A percentile compares a stretch with the other conserved stretches of the same genome.
phyloP scores from a whole-genome alignment of 805 yeast genomes.

The Wickerhamomyces tratensis region DNA sequence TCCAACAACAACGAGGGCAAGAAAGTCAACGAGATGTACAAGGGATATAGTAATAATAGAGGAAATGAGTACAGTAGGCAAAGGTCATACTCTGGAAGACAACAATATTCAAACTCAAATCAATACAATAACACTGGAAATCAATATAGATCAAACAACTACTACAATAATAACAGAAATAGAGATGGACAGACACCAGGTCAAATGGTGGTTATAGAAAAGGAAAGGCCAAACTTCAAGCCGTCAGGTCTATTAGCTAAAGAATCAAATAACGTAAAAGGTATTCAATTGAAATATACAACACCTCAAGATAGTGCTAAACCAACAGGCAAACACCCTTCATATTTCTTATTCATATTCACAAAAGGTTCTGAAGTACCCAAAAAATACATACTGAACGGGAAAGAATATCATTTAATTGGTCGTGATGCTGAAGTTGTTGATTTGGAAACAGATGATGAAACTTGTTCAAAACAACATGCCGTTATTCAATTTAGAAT shows the following conservation, averaged over 20 bases:
- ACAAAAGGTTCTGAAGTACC: slow-evolving; percentile 16
- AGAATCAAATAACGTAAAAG: slow-evolving; percentile 26
- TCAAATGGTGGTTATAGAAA: neutral
- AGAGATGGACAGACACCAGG: neutral
- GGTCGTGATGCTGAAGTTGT: slow-evolving; percentile 28
- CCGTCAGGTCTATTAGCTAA: slow-evolving; percentile 33
- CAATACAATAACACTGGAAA: too few species aligned
- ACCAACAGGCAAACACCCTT: slow-evolving; percentile 18
- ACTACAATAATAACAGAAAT: too few species aligned
- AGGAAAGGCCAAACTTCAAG: slow-evolving; percentile 24
- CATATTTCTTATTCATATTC: slow-evolving; percentile 22
- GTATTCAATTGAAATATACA: slow-evolving; percentile 27
- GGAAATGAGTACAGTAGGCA: too few species aligned
- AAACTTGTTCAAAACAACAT: slow-evolving; percentile 35
- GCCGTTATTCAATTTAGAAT: slow-evolving; percentile 37
- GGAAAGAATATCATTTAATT: slow-evolving; percentile 21
- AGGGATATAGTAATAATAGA: too few species aligned
- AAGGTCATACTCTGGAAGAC: too few species aligned
- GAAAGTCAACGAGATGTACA: too few species aligned
- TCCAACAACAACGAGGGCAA: too few species aligned
- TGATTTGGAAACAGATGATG: slow-evolving; percentile 26
- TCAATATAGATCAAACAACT: too few species aligned
- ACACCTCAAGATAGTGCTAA: slow-evolving; percentile 24
- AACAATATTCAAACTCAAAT: too few species aligned
- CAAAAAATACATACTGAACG: slow-evolving; percentile 15